Evolutionary conservation across 139 green algal species (phyloP).

Genomic region (Edaphochlamys debaryana): DNA sequence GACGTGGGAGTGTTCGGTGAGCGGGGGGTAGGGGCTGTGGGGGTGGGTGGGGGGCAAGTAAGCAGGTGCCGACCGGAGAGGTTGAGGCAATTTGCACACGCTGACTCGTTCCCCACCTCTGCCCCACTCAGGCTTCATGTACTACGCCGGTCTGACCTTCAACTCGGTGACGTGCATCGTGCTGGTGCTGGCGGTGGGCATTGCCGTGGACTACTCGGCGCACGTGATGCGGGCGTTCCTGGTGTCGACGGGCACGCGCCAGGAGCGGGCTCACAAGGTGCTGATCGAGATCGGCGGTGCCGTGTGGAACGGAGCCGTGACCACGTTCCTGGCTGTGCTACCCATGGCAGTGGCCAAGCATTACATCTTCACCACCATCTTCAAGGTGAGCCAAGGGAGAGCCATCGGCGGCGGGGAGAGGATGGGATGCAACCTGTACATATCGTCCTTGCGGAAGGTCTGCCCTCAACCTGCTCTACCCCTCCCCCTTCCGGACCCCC

Average conservation of each 20-base stretch:
- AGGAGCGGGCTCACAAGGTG: conserved; percentile 41
- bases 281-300: conserved; percentile 57
- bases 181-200: conserved; percentile 68
- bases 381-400: too few relatives aligned
- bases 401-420: too few relatives aligned
- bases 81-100: too few relatives aligned
- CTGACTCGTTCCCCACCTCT: too few relatives aligned
- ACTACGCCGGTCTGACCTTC: conserved; percentile 54
- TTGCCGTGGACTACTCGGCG: conserved; percentile 67
- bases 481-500: too few relatives aligned
- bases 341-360: conserved; percentile 36
- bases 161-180: conserved; percentile 66
- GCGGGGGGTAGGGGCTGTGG: too few relatives aligned
- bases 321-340: conserved; percentile 61
- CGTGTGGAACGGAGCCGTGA: conserved; percentile 64
- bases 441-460: too few relatives aligned
- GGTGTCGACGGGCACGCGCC: conserved; percentile 23
- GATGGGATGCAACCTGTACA: too few relatives aligned
- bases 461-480: too few relatives aligned
- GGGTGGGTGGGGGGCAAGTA: too few relatives aligned
- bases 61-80: too few relatives aligned
- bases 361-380: conserved; percentile 57
- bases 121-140: conserved; percentile 52
- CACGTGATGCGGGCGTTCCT: conserved; percentile 69
- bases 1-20: conserved; percentile 63